Conservation (phyloP, 495 filamentous ascomycete species). For the Gamarada debralockiae region DNA sequence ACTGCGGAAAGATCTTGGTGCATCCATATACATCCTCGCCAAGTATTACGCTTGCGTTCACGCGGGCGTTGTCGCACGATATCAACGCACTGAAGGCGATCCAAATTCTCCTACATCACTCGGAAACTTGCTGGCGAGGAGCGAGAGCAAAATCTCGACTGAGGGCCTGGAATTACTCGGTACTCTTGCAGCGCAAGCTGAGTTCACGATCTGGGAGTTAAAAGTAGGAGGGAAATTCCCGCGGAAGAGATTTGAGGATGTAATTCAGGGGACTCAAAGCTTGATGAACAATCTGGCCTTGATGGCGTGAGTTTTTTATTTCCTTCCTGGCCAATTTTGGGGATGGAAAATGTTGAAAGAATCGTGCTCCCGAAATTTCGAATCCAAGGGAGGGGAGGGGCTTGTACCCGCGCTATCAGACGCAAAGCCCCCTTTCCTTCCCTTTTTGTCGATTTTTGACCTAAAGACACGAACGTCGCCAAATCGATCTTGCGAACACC, state of each 20-base stretch:
- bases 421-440: too few species aligned
- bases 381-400: too few species aligned
- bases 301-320: not conserved
- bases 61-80: conserved; percentile 47
- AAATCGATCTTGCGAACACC: too few species aligned
- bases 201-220: not conserved
- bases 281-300: not conserved
- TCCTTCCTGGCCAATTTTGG: too few species aligned
- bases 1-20: conserved; percentile 64
- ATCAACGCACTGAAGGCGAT: not conserved
- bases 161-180: not conserved
- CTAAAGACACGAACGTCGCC: too few species aligned
- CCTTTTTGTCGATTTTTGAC: too few species aligned
- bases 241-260: not conserved
- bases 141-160: not conserved
- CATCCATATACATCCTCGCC: conserved; percentile 68
- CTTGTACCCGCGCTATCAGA: too few species aligned
- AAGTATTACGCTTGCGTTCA: conserved; percentile 72
- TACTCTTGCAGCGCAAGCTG: not conserved
- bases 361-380: too few species aligned
- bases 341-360: too few species aligned
- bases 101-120: not conserved
- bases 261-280: not conserved
- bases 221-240: not conserved
- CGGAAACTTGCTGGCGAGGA: not conserved